phyloP scores from a whole-genome alignment of 768 basidiomycete species.

The Lentinula sp. region DNA sequence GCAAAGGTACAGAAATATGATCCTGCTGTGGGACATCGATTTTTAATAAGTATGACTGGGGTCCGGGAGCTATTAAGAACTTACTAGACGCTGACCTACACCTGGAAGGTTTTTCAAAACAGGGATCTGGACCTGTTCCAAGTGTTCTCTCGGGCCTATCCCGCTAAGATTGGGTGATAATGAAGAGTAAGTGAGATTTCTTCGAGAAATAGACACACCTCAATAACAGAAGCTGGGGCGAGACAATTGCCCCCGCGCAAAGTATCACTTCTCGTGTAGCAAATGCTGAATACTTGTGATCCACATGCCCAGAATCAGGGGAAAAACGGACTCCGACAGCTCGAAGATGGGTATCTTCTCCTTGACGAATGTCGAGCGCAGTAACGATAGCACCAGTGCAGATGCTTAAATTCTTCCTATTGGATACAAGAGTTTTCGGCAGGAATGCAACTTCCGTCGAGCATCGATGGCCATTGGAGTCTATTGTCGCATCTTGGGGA shows the following conservation, averaged over 20 bases:
- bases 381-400: conserved; percentile 16
- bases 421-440: conserved; percentile 3
- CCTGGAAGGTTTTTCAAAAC: conserved; percentile 33
- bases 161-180: conserved; percentile 15
- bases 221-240: conserved; percentile 10
- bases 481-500: conserved; percentile 16
- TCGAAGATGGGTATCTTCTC: background rate
- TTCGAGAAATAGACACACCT: conserved; percentile 1
- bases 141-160: conserved; percentile 34
- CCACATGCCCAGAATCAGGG: background rate
- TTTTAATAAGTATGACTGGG: background rate
- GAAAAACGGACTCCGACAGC: conserved; percentile 4
- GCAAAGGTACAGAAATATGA: conserved; percentile 27
- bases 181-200: too few relatives aligned
- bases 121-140: conserved; percentile 28
- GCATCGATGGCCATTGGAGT: conserved; percentile 11
- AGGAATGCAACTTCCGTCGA: conserved; percentile 19
- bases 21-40: conserved; percentile 23
- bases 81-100: conserved; percentile 36
- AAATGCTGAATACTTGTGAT: background rate
- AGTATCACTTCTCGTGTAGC: conserved; percentile 8
- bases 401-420: conserved; percentile 14
- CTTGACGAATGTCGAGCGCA: conserved; percentile 5
- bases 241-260: conserved; percentile 8
- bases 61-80: background rate